A percentile compares a stretch with the other conserved stretches of the same genome.
Evolutionary conservation across 192 early-diverging fungal genomes (phyloP).

Genomic region (Backusella morwellensis): DNA sequence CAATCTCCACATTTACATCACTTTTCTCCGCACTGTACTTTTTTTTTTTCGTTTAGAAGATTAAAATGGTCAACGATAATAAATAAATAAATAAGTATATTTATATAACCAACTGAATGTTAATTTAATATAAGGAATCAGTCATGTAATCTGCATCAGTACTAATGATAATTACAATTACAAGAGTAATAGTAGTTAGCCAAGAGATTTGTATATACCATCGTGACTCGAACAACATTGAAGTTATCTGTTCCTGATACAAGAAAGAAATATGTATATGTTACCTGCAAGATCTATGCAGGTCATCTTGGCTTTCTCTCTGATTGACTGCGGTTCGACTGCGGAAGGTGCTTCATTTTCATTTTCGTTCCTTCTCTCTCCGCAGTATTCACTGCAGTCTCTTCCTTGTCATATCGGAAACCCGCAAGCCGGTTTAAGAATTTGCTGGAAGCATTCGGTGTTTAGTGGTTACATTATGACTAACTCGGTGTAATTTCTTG

Average conservation of each 20-base stretch:
- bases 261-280: background rate
- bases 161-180: background rate
- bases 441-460: background rate
- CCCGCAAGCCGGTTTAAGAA: background rate
- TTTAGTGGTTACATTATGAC: background rate
- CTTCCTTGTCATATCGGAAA: background rate
- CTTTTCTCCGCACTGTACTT: too few relatives aligned
- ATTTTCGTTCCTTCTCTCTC: background rate
- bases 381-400: background rate
- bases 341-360: background rate
- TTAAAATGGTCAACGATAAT: too few relatives aligned
- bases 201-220: background rate
- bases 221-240: background rate
- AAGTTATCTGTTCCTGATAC: background rate
- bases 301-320: background rate
- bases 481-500: background rate
- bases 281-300: background rate
- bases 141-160: background rate
- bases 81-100: too few relatives aligned
- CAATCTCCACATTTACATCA: too few relatives aligned
- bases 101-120: too few relatives aligned
- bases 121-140: too few relatives aligned
- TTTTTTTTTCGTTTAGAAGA: too few relatives aligned
- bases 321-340: background rate
- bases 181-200: background rate